These are phyloP conservation scores for Globisporangium parvum DNA, from an alignment of 352 stramenopile species.

Conservation along the genomic window DNA sequence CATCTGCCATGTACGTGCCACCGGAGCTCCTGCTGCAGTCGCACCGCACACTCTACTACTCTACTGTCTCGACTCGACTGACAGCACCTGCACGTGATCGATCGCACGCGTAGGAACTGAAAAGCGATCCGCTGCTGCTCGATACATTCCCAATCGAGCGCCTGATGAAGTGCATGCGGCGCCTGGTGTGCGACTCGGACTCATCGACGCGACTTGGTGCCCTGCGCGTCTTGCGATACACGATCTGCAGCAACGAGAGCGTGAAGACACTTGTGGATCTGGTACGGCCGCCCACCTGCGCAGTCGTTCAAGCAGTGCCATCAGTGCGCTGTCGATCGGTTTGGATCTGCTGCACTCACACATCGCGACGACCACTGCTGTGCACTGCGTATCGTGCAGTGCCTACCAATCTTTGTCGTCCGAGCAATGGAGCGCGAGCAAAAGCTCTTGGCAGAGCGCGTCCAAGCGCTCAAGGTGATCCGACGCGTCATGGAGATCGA, in stretches of 20 bases:
- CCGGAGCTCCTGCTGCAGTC: too few species aligned
- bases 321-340: too few species aligned
- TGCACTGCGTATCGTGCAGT: too few species aligned
- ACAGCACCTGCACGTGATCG: neutral
- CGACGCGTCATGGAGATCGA: slow-evolving; percentile 85
- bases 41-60: neutral
- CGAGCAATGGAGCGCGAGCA: slow-evolving; percentile 82
- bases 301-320: too few species aligned
- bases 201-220: slow-evolving; percentile 72
- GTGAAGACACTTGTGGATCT: slow-evolving; percentile 64
- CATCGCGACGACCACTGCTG: too few species aligned
- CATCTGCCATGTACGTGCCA: slow-evolving; percentile 60
- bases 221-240: slow-evolving; percentile 76
- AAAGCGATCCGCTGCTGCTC: slow-evolving; percentile 79
- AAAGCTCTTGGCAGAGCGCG: slow-evolving; percentile 76
- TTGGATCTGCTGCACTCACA: too few species aligned
- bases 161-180: slow-evolving; percentile 73
- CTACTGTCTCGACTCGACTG: neutral
- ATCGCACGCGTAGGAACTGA: slow-evolving; percentile 49
- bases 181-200: slow-evolving; percentile 71
- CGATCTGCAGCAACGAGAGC: slow-evolving; percentile 70
- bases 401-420: slow-evolving; percentile 78
- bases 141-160: slow-evolving; percentile 78
- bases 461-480: slow-evolving; percentile 85
- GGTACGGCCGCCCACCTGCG: slow-evolving; percentile 28